Base-by-base conservation (phyloP, 2,329 filamentous ascomycete genomes). In the Sordariomycetes sp. region DNA sequence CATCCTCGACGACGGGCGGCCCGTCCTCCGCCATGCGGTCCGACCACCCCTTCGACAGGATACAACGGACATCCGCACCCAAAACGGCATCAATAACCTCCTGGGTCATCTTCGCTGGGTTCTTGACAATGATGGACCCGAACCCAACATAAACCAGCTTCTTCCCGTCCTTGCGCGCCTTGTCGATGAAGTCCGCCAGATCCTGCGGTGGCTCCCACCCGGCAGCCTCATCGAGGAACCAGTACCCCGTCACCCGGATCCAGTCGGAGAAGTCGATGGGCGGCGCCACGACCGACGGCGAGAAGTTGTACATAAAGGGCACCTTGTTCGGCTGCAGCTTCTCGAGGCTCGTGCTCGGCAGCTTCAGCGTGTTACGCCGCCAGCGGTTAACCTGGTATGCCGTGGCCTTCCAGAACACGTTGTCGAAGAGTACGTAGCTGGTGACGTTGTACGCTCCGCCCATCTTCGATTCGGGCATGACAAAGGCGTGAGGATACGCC, bases 221-320 rank as follows among this genome's bases (percentile, higher is more conserved):
- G 48, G 59, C 78, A 3, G 76, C 80, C 70, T 97, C 93, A 64
- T 96, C 88, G 54, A 99, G 74, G 71, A 99, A 97, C 94, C 94
- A 99, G 73, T 99, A 97, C 0, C 94, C 94, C 0, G 94, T 97
- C 8, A 97, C 90, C 51, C 90, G 85, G 69, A 99, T 94, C 94
- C 94, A 99, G 70, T 97, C 94, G 50, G 90, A 93, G 73, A 92
- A 99, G 73, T 99, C 94, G 1, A 97, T 78, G 18, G 94, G 94
- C 32, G 92, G 93, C 2, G 89, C 85, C n/a, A 99, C 94, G 14
- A 99, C 94, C 12, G 85, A 88, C 0, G 92, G 90, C 59, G 90
- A 96, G 70, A 97, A 97, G 72, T 97, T 97, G 77, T 99, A 99
- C 53, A 99, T 73, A 71, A 99, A 99, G 0, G 94, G 94, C n/a